These are phyloP conservation scores for Candida buenavistaensis DNA, from an alignment of 1,139 yeast species.

Conservation along the genomic window DNA sequence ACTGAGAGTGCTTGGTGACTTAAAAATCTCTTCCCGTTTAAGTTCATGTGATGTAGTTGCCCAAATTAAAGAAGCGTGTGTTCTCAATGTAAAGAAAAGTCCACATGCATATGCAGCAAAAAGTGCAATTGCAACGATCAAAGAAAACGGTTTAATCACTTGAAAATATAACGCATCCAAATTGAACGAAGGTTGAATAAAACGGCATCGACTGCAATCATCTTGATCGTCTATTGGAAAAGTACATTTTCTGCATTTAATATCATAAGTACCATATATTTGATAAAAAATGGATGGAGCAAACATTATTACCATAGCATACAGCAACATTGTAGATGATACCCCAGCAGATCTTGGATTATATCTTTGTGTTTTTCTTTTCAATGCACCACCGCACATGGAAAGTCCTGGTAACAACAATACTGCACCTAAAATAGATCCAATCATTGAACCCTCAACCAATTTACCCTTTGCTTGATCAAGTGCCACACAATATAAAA, in stretches of 20 bases:
- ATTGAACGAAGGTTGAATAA: constrained; percentile 71
- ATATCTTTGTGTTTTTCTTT: constrained; percentile 88
- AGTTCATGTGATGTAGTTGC: constrained; percentile 51
- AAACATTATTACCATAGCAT: constrained; percentile 88
- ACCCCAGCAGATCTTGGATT: constrained; percentile 98
- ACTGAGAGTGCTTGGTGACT: constrained; percentile 37
- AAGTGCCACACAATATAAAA: constrained; percentile 87
- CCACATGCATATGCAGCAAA: constrained; percentile 90
- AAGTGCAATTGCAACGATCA: constrained; percentile 75
- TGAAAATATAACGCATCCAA: constrained; percentile 63
- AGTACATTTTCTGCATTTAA: constrained; percentile 60
- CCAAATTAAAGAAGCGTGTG: constrained; percentile 98
- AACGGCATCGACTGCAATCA: constrained; percentile 72
- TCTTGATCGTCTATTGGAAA: constrained; percentile 16
- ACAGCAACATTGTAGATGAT: constrained; percentile 90
- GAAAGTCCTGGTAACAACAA: constrained; percentile 88
- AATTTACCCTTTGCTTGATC: constrained; percentile 81
- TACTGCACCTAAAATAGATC: constrained; percentile 92
- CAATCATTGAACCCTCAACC: constrained; percentile 97
- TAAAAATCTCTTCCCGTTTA: constrained; percentile 22
- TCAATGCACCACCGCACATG: constrained; percentile 95
- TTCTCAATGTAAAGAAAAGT: constrained; percentile 85
- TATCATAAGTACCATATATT: constrained; percentile 85
- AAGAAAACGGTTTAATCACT: constrained; percentile 77
- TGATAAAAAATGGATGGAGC: constrained; percentile 92